phyloP scores from a whole-genome alignment of 1,139 yeast species.

The Magnusiomyces tetraspermus region DNA sequence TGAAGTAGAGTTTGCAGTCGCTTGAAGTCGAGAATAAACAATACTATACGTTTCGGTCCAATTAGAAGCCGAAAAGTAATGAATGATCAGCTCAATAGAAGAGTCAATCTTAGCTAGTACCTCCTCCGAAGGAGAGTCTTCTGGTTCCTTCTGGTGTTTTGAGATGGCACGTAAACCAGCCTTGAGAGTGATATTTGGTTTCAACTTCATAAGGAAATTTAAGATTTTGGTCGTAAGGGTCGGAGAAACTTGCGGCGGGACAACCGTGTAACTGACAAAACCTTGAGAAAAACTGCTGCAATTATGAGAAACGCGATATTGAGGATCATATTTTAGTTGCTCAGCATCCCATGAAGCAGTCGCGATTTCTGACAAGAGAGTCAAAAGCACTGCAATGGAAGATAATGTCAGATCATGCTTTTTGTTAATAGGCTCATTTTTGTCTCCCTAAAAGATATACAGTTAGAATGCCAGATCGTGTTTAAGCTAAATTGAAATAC shows the following conservation, averaged over 20 bases:
- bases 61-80: constrained; percentile 49
- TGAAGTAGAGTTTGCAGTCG: constrained; percentile 1
- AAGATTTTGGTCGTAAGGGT: constrained; percentile 17
- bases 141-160: constrained; percentile 2
- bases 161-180: constrained; percentile 8
- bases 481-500: background rate
- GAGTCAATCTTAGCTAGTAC: constrained; percentile 37
- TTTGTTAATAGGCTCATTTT: constrained; percentile 5
- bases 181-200: constrained; percentile 11
- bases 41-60: constrained; percentile 34
- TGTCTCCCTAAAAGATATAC: constrained; percentile 7
- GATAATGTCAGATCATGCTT: constrained; percentile 7
- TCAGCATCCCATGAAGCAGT: constrained; percentile 10
- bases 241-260: constrained; percentile 6
- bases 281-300: constrained; percentile 6
- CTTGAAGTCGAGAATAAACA: constrained; percentile 11
- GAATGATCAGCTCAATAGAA: constrained; percentile 39
- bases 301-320: background rate
- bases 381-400: constrained; percentile 8
- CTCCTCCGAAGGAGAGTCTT: background rate
- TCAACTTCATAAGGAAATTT: constrained; percentile 11
- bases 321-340: constrained; percentile 9
- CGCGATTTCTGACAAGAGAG: constrained; percentile 9
- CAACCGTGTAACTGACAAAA: constrained; percentile 9
- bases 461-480: background rate